Percentiles rank a stretch among this genome's conserved stretches.
phyloP scores from a whole-genome alignment of 495 filamentous ascomycete genomes.

The Penicillium ochrochloron region DNA sequence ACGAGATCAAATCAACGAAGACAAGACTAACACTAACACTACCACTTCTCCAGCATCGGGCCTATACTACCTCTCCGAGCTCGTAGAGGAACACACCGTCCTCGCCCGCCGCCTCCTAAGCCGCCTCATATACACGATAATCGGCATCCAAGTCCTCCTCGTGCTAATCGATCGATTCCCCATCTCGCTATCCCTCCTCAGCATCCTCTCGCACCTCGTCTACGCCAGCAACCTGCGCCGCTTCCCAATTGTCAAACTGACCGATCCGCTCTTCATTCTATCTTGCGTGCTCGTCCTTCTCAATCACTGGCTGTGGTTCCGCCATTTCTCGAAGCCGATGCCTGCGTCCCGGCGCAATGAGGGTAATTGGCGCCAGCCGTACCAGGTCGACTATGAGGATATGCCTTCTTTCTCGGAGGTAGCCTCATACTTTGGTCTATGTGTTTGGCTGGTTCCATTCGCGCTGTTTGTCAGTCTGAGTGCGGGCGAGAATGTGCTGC shows the following conservation, averaged over 20 bases:
- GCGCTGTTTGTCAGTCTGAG: conserved; percentile 91
- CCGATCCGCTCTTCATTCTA: conserved; percentile 83
- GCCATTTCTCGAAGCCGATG: conserved; percentile 74
- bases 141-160: conserved; percentile 74
- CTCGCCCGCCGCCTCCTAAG: conserved; percentile 82
- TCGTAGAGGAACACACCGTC: conserved; percentile 97
- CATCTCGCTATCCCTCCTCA: conserved; percentile 69
- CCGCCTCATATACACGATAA: conserved; percentile 82
- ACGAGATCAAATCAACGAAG: conserved; percentile 1
- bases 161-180: conserved; percentile 85
- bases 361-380: conserved; percentile 56
- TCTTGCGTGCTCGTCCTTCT: conserved; percentile 84
- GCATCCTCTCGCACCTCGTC: conserved; percentile 80
- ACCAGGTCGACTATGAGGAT: conserved; percentile 57
- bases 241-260: conserved; percentile 87
- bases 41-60: conserved; percentile 71
- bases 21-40: conserved; percentile 7
- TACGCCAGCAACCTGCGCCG: conserved; percentile 88
- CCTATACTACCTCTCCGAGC: conserved; percentile 96
- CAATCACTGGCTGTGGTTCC: conserved; percentile 99
- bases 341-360: conserved; percentile 30
- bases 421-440: conserved; percentile 93
- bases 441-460: conserved; percentile 96
- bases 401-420: conserved; percentile 92
- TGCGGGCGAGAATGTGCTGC: conserved; percentile 92